These are phyloP conservation scores for Blastobotrys persicus DNA, from an alignment of 1,139 yeast genomes.

Conservation along the genomic window DNA sequence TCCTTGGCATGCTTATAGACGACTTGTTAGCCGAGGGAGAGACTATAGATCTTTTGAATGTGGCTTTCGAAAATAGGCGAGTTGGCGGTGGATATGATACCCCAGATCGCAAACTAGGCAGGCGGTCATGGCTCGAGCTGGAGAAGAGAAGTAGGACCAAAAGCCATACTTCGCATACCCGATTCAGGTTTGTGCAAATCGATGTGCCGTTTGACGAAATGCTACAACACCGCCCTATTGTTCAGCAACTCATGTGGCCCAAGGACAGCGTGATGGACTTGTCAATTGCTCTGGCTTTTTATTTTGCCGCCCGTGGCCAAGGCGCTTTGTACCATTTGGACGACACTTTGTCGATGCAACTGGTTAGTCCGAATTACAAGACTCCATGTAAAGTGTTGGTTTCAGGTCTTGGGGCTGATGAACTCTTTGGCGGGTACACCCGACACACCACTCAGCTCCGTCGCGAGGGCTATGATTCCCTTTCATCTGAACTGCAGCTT, in stretches of 20 bases:
- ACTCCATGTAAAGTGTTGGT: conserved; percentile 68
- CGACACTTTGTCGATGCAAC: conserved; percentile 12
- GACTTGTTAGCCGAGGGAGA: conserved; percentile 36
- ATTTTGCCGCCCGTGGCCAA: conserved; percentile 72
- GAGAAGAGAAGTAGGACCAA: conserved; percentile 11
- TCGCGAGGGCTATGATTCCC: conserved; percentile 34
- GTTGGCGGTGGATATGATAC: conserved; percentile 55
- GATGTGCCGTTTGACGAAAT: conserved; percentile 72
- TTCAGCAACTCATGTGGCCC: conserved; percentile 71
- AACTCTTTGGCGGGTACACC: conserved; percentile 88
- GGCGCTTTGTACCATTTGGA: conserved; percentile 35
- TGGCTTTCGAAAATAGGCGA: conserved; percentile 91
- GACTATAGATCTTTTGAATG: conserved; percentile 78
- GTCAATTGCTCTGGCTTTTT: conserved; percentile 91
- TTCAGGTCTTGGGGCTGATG: conserved; percentile 98
- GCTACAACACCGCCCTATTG: conserved; percentile 49
- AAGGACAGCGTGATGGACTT: conserved; percentile 90
- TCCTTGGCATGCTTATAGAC: conserved; percentile 52
- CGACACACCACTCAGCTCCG: conserved; percentile 53
- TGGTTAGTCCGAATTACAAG: conserved; percentile 10
- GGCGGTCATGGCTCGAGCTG: conserved; percentile 57
- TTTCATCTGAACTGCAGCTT: conserved; percentile 55
- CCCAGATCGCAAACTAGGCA: conserved; percentile 80
- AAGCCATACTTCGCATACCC: conserved; percentile 19
- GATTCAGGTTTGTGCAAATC: conserved; percentile 58